Evolutionary conservation across 2,329 filamentous ascomycete genomes (phyloP), one percentile per base, ranked within the genome.

Genomic region (Sporothrix brunneoviolacea): DNA sequence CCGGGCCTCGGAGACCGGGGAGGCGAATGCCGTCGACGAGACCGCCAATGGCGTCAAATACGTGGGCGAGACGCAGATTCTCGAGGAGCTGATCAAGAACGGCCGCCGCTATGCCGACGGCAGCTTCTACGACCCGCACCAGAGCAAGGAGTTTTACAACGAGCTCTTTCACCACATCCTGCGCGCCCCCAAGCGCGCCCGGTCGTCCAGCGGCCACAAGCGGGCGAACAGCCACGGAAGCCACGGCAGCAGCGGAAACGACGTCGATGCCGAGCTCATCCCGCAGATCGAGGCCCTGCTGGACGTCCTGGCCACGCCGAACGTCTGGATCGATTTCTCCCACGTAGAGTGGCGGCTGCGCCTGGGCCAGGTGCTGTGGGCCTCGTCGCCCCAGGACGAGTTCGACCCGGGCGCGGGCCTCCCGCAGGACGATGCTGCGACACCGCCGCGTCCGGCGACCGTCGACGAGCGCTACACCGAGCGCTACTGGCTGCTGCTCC

Each of bases 241-340:
- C 36, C 9, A 3, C 28, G 19, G 24, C 24, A 28, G 2, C 28
- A 33, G 18, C 16, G 10, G 10, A 5, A 8, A n/a, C 18, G 22
- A 22, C 59, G 79, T 54, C 21, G 42, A 53, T 2, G 27, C 30
- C 32, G 47, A 83, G 48, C 68, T 89, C 18, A 75, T 82, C 38
- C 81, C 86, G 32, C 85, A 89, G 61, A 87, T 88, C 50, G 74
- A 83, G 57, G 77, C 81, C 4, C 67, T 89, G 16, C 73, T 88
- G 40, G 80, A 80, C 61, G 77, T 84, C 9, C 72, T 89, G 39
- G 78, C 76, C 0, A 69, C 79, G 8, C 74, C 81, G 48, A 83
- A 84, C 50, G 77, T 86, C 40, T 89, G 85, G 85, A 76, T 85
- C 46, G 84, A 89, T 64, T 85, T 89, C 57, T 84, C 83, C 18